Evolutionary conservation across 2,329 filamentous ascomycete genomes (phyloP).

Genomic region (Colletotrichum paranaense): DNA sequence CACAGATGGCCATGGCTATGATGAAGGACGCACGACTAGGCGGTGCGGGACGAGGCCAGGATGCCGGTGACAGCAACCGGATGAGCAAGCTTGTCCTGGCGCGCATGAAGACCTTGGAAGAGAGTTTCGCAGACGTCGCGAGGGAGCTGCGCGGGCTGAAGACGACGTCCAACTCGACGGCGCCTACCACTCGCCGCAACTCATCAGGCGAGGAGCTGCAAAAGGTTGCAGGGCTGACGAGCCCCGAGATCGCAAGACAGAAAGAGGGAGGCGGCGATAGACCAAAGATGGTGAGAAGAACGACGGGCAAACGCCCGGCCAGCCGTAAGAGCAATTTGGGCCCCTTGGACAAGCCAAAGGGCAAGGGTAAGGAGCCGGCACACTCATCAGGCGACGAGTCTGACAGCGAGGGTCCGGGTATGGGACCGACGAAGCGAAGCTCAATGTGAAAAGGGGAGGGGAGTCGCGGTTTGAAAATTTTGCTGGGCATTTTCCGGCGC

Average conservation of each 20-base stretch:
- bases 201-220: constrained; percentile 59
- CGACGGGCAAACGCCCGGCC: constrained; percentile 44
- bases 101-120: constrained; percentile 92
- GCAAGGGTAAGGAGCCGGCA: constrained; percentile 61
- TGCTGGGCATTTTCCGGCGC: constrained; percentile 34
- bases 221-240: constrained; percentile 37
- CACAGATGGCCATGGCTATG: constrained; percentile 80
- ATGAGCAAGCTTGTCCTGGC: constrained; percentile 86
- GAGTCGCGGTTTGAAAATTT: constrained; percentile 25
- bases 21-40: constrained; percentile 67
- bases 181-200: constrained; percentile 61
- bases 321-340: constrained; percentile 58
- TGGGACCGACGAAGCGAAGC: constrained; percentile 48
- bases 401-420: constrained; percentile 41
- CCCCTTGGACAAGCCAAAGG: constrained; percentile 49
- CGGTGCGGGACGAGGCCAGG: constrained; percentile 48
- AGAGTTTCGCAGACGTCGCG: constrained; percentile 89
- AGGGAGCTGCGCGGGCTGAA: constrained; percentile 79
- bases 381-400: constrained; percentile 45
- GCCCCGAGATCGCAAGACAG: constrained; percentile 48
- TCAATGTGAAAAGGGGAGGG: constrained; percentile 49
- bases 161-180: constrained; percentile 55
- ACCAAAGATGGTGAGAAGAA: constrained; percentile 43
- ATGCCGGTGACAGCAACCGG: constrained; percentile 67
- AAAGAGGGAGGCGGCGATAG: constrained; percentile 38